Base-by-base conservation (phyloP, 2,329 filamentous ascomycete species). In the Exophiala aquamarina region DNA sequence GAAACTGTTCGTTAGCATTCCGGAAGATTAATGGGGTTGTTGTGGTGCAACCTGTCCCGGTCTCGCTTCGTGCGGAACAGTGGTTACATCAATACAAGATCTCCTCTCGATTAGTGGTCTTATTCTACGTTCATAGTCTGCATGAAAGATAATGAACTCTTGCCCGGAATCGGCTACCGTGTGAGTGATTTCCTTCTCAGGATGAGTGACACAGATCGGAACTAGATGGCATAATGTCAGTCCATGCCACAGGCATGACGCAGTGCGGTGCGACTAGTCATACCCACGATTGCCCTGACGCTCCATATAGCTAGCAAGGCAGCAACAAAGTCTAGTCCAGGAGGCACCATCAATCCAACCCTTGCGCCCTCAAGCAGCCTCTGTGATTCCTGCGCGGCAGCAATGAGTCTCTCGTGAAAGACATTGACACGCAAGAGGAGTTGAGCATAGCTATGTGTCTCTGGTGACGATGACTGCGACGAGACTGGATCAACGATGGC, bases 401-500 rank as follows among this genome's bases (percentile, higher is more conserved):
- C 13, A 21, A 20, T 39, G 7, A 39, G 36, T 3, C 13, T 18
- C 36, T 39, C 36, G 15, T n/a, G 15, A n/a, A 6, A 39, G 2
- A 39, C 17, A n/a, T 7, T 39, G 36, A 39, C 36, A 14, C 36
- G 36, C 19, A 39, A 39, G 5, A 39, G 13, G 4, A 39, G 36
- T 39, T 39, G 15, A 21, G 15, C 36, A 39, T 39, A 39, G 36
- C 15, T 39, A 19, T 39, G 19, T 20, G 7, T 14, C n/a, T 10
- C 8, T 21, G 36, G 17, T n/a, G 36, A 14, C 7, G 19, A 39
- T 8, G 36, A 8, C 14, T 21, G 2, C 15, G 36, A 21, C 15
- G 36, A 39, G 15, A 21, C 14, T 39, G 36, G 36, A 39, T 39
- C 36, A 20, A 39, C 36, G 36, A 39, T 13, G 15, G 36, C 36